A percentile compares a stretch with the other conserved stretches of the same genome.
Conservation (phyloP, 2,329 filamentous ascomycete genomes). For the Dothideomycetes sp. region DNA sequence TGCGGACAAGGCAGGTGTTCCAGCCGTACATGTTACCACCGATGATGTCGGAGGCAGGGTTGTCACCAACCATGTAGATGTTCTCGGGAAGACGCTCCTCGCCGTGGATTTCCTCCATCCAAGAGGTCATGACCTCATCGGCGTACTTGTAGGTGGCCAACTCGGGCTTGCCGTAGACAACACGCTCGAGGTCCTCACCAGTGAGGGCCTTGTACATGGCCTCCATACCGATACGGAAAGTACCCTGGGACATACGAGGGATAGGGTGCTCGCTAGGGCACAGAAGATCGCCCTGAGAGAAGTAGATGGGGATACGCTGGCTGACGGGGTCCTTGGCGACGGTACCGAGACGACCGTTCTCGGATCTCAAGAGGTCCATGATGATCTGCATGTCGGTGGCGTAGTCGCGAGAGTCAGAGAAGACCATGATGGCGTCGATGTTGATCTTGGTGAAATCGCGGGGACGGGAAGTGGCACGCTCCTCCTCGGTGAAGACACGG, state of each 20-base stretch:
- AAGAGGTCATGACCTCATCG: conserved; percentile 60
- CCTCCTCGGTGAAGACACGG: conserved; percentile 57
- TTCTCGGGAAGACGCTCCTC: conserved; percentile 60
- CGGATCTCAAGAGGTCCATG: conserved; percentile 59
- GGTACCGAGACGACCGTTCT: conserved; percentile 59
- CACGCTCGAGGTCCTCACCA: conserved; percentile 62
- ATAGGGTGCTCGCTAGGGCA: conserved; percentile 47
- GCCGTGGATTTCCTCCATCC: conserved; percentile 69
- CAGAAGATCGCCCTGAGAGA: conserved; percentile 55
- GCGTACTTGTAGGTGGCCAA: conserved; percentile 70
- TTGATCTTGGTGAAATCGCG: conserved; percentile 63
- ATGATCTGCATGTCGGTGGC: conserved; percentile 69
- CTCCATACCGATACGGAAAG: conserved; percentile 66
- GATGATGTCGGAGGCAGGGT: conserved; percentile 63
- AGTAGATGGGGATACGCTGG: conserved; percentile 65
- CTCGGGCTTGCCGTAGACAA: conserved; percentile 68
- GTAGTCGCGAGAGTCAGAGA: conserved; percentile 66
- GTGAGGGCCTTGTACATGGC: conserved; percentile 65
- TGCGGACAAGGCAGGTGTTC: conserved; percentile 72
- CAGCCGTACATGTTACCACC: conserved; percentile 74
- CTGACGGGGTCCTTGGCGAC: conserved; percentile 55
- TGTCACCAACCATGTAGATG: conserved; percentile 70
- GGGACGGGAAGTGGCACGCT: conserved; percentile 57
- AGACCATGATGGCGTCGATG: conserved; percentile 67
- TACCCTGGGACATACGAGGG: conserved; percentile 62